Conservation (phyloP, 768 basidiomycete genomes). For the Tricholoma furcatifolium region DNA sequence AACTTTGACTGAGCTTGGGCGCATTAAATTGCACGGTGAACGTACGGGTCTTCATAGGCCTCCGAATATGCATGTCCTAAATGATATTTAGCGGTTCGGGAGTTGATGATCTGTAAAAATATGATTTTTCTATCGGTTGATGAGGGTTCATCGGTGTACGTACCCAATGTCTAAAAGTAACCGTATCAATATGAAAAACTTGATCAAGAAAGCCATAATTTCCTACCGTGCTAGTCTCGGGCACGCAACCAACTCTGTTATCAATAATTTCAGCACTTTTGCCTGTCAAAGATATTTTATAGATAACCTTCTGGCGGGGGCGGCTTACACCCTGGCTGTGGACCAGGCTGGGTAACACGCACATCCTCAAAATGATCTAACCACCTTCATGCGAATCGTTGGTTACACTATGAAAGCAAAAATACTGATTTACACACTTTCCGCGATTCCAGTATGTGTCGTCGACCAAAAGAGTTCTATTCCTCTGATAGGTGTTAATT, state of each 20-base stretch:
- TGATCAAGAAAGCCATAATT: background rate
- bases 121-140: background rate
- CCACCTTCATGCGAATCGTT: constrained; percentile 40
- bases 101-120: constrained; percentile 55
- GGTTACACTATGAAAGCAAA: background rate
- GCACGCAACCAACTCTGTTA: constrained; percentile 67
- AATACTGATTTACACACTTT: constrained; percentile 40
- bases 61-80: constrained; percentile 55
- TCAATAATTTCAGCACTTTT: background rate
- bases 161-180: constrained; percentile 60
- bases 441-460: constrained; percentile 76
- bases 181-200: background rate
- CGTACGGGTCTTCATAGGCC: constrained; percentile 64
- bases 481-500: constrained; percentile 37
- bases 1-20: constrained; percentile 3
- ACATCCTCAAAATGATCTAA: constrained; percentile 63
- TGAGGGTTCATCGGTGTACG: constrained; percentile 1
- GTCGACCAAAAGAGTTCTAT: constrained; percentile 66
- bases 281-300: background rate
- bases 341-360: constrained; percentile 51
- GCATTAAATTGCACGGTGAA: constrained; percentile 10
- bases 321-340: constrained; percentile 59
- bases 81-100: constrained; percentile 65
- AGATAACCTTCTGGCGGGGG: constrained; percentile 61
- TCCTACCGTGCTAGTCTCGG: constrained; percentile 63